Evolutionary conservation across 2,329 filamentous ascomycete species (phyloP), one percentile per base, ranked within the genome.

Genomic region (Chrysoporthe cubensis): DNA sequence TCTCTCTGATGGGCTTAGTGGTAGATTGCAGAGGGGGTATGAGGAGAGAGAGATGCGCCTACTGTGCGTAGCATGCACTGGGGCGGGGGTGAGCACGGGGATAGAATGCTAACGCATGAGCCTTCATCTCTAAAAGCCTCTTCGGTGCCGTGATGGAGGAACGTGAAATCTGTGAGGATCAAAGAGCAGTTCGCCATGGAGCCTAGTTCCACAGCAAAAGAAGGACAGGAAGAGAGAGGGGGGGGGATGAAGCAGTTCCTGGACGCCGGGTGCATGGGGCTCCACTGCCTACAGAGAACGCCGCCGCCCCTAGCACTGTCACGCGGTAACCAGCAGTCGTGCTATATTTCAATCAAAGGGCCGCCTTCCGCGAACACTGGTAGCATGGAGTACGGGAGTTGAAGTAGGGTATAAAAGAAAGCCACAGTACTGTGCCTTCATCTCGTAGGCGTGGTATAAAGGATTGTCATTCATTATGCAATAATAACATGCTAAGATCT

Each of bases 1-100:
- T 83, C 85, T 16, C 84, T 91, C 58, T 80, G 56, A 59, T 56
- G 59, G 13, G 5, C 9, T n/a, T 14, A 13, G 9, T 58, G 34
- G 8, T 11, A 8, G 37, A n/a, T 11, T 40, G 34, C 52, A 14
- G 16, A n/a, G 48, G 46, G n/a, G 11, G 46, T 1, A 6, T 40
- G 26, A 3, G 7, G 21, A 2, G 3, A 13, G 50, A 26, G 26
- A 26, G 9, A 4, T 54, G 21, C 26, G 8, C 16, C 1, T 14
- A 13, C 7, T 5, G 26, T 32, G 11, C 21, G 2, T 54, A 13
- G 8, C 13, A 32, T 54, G 21, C n/a, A 21, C 32, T 11, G 4
- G 13, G 21, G 21, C 21, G 21, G 21, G 21, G 21, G 21, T 21
- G 21, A 21, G 21, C 21, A 26, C 26, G 2, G 26, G 26, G 26